These are phyloP conservation scores for Sutorius australiensis DNA, from an alignment of 768 basidiomycete genomes.

Conservation along the genomic window DNA sequence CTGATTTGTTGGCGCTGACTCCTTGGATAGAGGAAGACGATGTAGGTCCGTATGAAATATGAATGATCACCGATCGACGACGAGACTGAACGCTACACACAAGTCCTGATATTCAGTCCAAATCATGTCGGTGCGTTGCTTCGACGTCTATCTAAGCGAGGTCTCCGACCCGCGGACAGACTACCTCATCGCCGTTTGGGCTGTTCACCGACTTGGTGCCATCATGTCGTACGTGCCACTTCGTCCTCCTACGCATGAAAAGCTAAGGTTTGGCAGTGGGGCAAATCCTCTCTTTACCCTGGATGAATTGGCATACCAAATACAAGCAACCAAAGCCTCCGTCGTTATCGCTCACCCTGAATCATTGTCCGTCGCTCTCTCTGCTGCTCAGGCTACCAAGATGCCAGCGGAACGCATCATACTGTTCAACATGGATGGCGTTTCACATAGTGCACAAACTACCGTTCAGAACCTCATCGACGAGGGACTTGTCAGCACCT, in stretches of 20 bases:
- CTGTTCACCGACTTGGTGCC: slow-evolving; percentile 52
- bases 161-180: slow-evolving; percentile 31
- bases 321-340: slow-evolving; percentile 44
- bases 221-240: slow-evolving; percentile 48
- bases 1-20: not conserved
- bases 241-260: not conserved
- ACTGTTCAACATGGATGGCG: slow-evolving; percentile 32
- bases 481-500: slow-evolving; percentile 40
- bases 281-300: slow-evolving; percentile 59
- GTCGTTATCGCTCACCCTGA: slow-evolving; percentile 48
- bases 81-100: slow-evolving; percentile 4
- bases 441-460: slow-evolving; percentile 12
- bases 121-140: slow-evolving; percentile 56
- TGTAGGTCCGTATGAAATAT: slow-evolving; percentile 31
- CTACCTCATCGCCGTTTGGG: slow-evolving; percentile 54
- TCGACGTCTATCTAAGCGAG: not conserved
- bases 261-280: slow-evolving; percentile 37
- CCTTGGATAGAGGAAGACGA: slow-evolving; percentile 33
- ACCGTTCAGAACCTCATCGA: slow-evolving; percentile 48
- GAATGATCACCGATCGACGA: not conserved
- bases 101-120: slow-evolving; percentile 62
- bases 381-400: slow-evolving; percentile 41
- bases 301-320: slow-evolving; percentile 58
- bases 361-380: slow-evolving; percentile 39
- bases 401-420: slow-evolving; percentile 44